These are phyloP conservation scores for Bipolaris zeicola DNA, from an alignment of 2,329 filamentous ascomycete species.

Conservation along the genomic window DNA sequence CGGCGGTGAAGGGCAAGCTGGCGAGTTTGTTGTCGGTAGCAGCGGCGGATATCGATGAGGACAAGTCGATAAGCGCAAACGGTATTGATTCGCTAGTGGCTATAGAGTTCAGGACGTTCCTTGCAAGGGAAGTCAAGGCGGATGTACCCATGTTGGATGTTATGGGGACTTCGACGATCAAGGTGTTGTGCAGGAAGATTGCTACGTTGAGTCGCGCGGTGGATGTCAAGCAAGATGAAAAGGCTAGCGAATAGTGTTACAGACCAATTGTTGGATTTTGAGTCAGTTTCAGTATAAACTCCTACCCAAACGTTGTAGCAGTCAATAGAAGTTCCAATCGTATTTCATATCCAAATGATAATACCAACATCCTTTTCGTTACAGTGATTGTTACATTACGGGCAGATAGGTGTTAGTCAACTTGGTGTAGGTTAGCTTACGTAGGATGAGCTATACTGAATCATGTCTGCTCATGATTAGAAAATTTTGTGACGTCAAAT, in stretches of 20 bases:
- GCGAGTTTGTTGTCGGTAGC: background rate
- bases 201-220: background rate
- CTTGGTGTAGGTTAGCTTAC: no score
- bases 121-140: constrained; percentile 1
- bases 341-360: no score
- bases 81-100: constrained; percentile 4
- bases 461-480: no score
- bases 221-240: constrained; percentile 1
- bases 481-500: no score
- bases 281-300: no score
- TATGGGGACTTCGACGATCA: constrained; percentile 2
- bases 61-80: background rate
- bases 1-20: background rate
- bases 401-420: no score
- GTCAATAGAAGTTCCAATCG: no score
- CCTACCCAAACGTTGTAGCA: no score
- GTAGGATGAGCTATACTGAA: no score
- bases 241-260: background rate
- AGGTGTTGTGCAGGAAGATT: constrained; percentile 1
- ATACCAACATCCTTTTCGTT: no score
- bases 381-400: no score
- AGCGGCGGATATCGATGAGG: background rate
- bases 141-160: constrained; percentile 5
- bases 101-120: constrained; percentile 2
- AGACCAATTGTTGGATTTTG: no score